Percentiles rank a stretch among this genome's conserved stretches.
Conservation (phyloP, 331 rosid species). For the Saraca asoca region DNA sequence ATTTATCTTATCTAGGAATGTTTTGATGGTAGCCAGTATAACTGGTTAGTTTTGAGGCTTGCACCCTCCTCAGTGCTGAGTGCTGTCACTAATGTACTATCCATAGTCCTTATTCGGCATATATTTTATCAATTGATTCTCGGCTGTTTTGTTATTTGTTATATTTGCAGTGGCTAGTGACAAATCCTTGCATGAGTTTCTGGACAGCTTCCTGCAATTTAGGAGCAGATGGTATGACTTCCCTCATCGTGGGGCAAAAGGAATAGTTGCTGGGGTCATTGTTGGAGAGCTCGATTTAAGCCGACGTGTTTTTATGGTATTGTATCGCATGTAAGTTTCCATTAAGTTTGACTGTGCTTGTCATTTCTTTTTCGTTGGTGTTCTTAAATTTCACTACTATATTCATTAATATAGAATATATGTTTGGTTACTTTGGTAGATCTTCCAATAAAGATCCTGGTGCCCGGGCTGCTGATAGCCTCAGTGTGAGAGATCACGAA, state of each 20-base stretch:
- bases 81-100: background rate
- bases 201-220: slow-evolving; percentile 84
- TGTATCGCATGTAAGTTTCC: slow-evolving; percentile 87
- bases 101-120: background rate
- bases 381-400: slow-evolving; percentile 8
- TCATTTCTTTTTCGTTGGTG: background rate
- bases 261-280: slow-evolving; percentile 83
- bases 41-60: background rate
- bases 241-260: slow-evolving; percentile 75
- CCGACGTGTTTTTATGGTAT: slow-evolving; percentile 85
- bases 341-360: slow-evolving; percentile 17
- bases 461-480: slow-evolving; percentile 69
- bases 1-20: background rate
- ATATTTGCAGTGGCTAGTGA: slow-evolving; percentile 75
- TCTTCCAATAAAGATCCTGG: slow-evolving; percentile 93
- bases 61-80: background rate
- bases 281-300: slow-evolving; percentile 85
- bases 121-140: background rate
- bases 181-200: slow-evolving; percentile 77
- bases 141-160: background rate
- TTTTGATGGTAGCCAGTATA: background rate
- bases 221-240: slow-evolving; percentile 97
- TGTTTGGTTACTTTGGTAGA: slow-evolving; percentile 59
- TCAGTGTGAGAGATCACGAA: slow-evolving; percentile 74
- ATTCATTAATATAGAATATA: slow-evolving; percentile 8